These are phyloP conservation scores for Plantago ovata DNA, from an alignment of 257 asterid species.

Conservation along the genomic window DNA sequence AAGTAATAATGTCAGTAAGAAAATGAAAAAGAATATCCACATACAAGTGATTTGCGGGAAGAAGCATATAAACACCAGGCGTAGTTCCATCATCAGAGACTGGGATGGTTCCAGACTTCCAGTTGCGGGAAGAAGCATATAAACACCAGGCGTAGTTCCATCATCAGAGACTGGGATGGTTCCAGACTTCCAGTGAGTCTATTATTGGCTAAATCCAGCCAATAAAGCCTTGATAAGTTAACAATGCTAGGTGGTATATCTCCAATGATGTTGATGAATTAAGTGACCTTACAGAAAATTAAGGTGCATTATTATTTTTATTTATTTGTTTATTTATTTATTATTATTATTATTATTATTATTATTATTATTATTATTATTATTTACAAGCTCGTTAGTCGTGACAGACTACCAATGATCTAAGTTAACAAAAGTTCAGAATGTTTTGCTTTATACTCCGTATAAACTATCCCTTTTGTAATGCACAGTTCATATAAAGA, in stretches of 20 bases:
- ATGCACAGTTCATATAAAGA: too few relatives aligned
- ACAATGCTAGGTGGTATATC: slow-evolving; percentile 76
- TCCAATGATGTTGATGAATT: slow-evolving; percentile 69
- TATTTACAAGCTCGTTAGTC: too few relatives aligned
- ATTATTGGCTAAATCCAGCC: slow-evolving; percentile 94
- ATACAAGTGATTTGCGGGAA: slow-evolving; percentile 69
- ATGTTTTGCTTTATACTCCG: too few relatives aligned
- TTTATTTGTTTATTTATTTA: too few relatives aligned
- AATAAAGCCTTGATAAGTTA: slow-evolving; percentile 39
- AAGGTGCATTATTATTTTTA: slow-evolving; percentile 23
- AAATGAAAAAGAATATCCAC: slow-evolving; percentile 9
- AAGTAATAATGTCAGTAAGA: neutral
- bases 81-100: slow-evolving; percentile 48
- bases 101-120: slow-evolving; percentile 74
- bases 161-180: slow-evolving; percentile 70
- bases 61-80: slow-evolving; percentile 90
- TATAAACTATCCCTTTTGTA: too few relatives aligned
- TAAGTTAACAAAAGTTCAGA: too few relatives aligned
- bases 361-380: too few relatives aligned
- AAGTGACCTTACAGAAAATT: slow-evolving; percentile 57
- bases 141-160: slow-evolving; percentile 71
- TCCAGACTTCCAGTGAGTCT: slow-evolving; percentile 64
- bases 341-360: too few relatives aligned
- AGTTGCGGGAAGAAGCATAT: slow-evolving; percentile 59
- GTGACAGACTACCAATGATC: too few relatives aligned